Base-by-base conservation (phyloP, 306 rosid species). In the Dryas drummondii region DNA sequence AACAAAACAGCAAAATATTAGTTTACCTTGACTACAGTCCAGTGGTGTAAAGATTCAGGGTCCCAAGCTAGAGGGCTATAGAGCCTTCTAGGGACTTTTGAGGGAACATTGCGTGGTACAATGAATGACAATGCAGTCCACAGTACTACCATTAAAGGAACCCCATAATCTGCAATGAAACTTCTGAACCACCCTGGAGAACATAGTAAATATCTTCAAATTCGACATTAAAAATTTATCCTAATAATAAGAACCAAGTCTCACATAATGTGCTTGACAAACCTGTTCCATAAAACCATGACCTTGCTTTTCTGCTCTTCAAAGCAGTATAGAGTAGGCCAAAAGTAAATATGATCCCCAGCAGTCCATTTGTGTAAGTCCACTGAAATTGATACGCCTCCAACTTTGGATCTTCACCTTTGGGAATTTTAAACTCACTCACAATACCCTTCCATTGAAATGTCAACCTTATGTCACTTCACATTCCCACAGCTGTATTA, bases 261-360 rank as follows among this genome's bases (percentile, higher is more conserved):
- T 46, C 37, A 57, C 27, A 67, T 32, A 32, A 15, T 72, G 70
- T 26, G 27, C 14, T 61, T 37, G 55, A 82, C 89, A 74, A 82
- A 93, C 94, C 96, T 89, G 97, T 87, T 47, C 89, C 88, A 56
- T 91, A 94, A 73, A 84, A 79, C 98, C 97, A 94, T 42, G 94
- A 86, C 78, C 98, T 87, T 0, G 97, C 98, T 75, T 78, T 89
- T 84, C 97, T 87, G 82, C 91, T 91, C 76, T 84, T 94, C 40
- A 91, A 76, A 52, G 97, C 76, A 69, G 94, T 87, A 73, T 45
- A 87, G 51, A 94, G 96, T 72, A 94, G 88, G 52, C 97, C 96
- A 72, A 82, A 79, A 75, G 89, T 82, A 82, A 91, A 91, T 78
- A 94, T 72, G 70, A 88, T 40, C n/a, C 90, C 97, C 51, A 94